Conservation (phyloP, 106 monocot genomes). For the Apostasia shenzhenica region DNA sequence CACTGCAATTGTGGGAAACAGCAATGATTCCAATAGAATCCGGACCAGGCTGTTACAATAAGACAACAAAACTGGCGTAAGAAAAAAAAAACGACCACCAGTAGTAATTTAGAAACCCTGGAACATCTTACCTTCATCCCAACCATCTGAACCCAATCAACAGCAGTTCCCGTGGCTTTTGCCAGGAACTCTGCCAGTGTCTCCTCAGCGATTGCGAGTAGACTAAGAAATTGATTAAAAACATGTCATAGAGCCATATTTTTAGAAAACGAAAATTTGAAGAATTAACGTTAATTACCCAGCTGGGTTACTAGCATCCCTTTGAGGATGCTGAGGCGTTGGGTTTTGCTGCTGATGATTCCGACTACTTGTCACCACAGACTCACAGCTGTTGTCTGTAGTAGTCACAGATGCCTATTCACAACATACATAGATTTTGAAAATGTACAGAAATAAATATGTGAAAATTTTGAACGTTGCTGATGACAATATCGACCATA, state of each 20-base stretch:
- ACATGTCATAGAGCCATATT: background rate
- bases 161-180: conserved; percentile 79
- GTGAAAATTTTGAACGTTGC: no score
- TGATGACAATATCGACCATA: no score
- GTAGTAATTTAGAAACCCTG: background rate
- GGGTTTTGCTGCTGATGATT: conserved; percentile 73
- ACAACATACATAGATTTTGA: background rate
- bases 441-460: background rate
- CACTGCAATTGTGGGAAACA: conserved; percentile 93
- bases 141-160: conserved; percentile 23
- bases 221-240: conserved; percentile 12
- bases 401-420: conserved; percentile 56
- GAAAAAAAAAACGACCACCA: background rate
- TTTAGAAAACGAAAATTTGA: no score
- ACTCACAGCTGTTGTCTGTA: conserved; percentile 81
- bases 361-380: conserved; percentile 89
- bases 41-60: conserved; percentile 84
- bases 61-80: background rate
- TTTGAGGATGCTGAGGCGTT: conserved; percentile 69
- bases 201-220: conserved; percentile 78
- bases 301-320: conserved; percentile 90
- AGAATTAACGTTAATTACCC: conserved; percentile 35
- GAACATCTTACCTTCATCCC: conserved; percentile 42
- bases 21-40: conserved; percentile 99
- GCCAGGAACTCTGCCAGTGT: conserved; percentile 76